Conservation (phyloP, 805 yeast species). For the Danielozyma ontarioensis region DNA sequence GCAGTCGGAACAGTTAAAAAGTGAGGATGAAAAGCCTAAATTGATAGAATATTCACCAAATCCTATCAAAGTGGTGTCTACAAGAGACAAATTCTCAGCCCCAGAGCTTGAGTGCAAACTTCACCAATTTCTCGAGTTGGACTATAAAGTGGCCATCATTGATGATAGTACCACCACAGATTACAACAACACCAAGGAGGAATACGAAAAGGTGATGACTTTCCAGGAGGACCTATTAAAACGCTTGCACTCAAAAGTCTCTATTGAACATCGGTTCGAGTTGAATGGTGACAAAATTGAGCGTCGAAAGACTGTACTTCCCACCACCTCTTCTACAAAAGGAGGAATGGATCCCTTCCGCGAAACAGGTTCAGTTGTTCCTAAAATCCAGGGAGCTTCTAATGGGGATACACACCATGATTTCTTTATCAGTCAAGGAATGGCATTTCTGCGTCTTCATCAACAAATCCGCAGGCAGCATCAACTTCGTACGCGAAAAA, state of each 20-base stretch:
- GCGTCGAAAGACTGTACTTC: constrained; percentile 40
- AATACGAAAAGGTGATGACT: constrained; percentile 51
- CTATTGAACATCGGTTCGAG: constrained; percentile 31
- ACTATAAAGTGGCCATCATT: constrained; percentile 30
- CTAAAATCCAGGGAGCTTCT: constrained; percentile 39
- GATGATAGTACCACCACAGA: constrained; percentile 32
- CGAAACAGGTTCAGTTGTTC: constrained; percentile 35
- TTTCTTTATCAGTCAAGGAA: constrained; percentile 71
- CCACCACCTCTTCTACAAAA: constrained; percentile 34
- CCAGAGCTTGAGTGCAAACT: constrained; percentile 26
- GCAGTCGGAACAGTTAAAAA: constrained; percentile 11
- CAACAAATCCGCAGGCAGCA: constrained; percentile 61
- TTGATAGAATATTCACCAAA: constrained; percentile 23
- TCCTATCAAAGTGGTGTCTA: constrained; percentile 20
- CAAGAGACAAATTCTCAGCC: constrained; percentile 9
- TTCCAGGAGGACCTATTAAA: constrained; percentile 48
- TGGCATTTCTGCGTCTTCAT: constrained; percentile 63
- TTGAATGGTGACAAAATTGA: constrained; percentile 46
- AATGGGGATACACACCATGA: constrained; percentile 57
- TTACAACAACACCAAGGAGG: constrained; percentile 38
- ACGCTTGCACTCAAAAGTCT: constrained; percentile 39
- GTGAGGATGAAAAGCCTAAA: constrained; percentile 9
- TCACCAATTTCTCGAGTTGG: constrained; percentile 18
- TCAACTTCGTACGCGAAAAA: constrained; percentile 61
- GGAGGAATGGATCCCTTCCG: constrained; percentile 43